Evolutionary conservation across 2,329 filamentous ascomycete species (phyloP), one percentile per base, ranked within the genome.

Genomic region (Nothopassalora personata): DNA sequence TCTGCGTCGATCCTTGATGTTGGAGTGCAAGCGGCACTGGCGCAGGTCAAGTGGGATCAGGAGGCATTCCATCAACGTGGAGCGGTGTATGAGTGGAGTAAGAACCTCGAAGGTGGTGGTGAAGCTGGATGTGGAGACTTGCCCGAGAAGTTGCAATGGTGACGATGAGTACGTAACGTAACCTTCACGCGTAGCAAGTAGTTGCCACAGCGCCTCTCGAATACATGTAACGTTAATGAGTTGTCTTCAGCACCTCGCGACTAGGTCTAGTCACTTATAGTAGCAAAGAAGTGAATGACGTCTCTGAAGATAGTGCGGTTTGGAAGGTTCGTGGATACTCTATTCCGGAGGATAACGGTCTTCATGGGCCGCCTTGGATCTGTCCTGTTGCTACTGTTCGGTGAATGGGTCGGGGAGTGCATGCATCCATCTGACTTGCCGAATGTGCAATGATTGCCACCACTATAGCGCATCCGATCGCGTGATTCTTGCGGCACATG

Each of bases 41-140:
- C 69, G 27, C 68, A 79, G 54, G 73, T 81, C 3, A 66, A 71
- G 47, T 82, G 78, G 78, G 79, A 82, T 60, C 67, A 76, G 60
- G 66, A 75, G 4, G 73, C 73, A 1, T 82, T 81, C 60, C 53
- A 65, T 1, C 66, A 74, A 59, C 71, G 80, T 7, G 78, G 79
- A 5, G 79, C 79, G 0, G 58, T 80, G n/a, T 82, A 80, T 64
- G 77, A 80, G 31, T 82, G 80, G 79, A 36, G 33, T 18, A 52
- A 53, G 28, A 19, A 27, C 23, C 9, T 49, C 5, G 53, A 55
- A 46, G 46, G n/a, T 6, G 43, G 4, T 7, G 13, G 19, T 13
- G 56, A 61, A 15, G 54, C 39, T 19, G 57, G 36, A 18, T 64
- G 57, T 39, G 56, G 53, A 15, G 52, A 34, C 30, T 11, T 49